Percentiles rank a stretch among this genome's conserved stretches.
Evolutionary conservation across 2,329 filamentous ascomycete species (phyloP).

Genomic region (Alternaria solani): DNA sequence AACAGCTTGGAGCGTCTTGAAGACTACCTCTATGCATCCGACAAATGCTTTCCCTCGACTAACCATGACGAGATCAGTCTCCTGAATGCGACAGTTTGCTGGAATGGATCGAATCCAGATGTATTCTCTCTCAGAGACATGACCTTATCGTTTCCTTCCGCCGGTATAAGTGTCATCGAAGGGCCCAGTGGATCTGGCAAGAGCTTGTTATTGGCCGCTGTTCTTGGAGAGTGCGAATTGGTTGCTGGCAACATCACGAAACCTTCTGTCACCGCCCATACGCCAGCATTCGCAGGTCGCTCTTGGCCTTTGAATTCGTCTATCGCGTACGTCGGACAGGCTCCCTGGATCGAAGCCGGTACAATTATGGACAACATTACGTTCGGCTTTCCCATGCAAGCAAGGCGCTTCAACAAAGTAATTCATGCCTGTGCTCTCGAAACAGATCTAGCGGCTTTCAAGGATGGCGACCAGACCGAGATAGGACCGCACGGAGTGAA

Average conservation of each 20-base stretch:
- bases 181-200: background rate
- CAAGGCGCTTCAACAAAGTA: background rate
- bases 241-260: background rate
- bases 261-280: background rate
- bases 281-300: background rate
- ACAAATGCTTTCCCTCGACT: background rate
- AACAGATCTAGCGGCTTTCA: background rate
- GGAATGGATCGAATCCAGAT: background rate
- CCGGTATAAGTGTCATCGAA: background rate
- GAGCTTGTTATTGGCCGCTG: background rate
- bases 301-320: background rate
- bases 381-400: background rate
- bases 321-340: background rate
- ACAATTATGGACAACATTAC: background rate
- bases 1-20: background rate
- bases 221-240: background rate
- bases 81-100: background rate
- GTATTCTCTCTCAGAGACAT: background rate
- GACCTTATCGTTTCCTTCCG: background rate
- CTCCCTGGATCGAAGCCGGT: background rate
- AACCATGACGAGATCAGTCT: background rate
- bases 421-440: background rate
- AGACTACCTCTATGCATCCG: background rate
- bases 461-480: background rate
- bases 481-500: background rate